Base-by-base conservation (phyloP, 176 grass and related monocot species). In the Puya raimondii region DNA sequence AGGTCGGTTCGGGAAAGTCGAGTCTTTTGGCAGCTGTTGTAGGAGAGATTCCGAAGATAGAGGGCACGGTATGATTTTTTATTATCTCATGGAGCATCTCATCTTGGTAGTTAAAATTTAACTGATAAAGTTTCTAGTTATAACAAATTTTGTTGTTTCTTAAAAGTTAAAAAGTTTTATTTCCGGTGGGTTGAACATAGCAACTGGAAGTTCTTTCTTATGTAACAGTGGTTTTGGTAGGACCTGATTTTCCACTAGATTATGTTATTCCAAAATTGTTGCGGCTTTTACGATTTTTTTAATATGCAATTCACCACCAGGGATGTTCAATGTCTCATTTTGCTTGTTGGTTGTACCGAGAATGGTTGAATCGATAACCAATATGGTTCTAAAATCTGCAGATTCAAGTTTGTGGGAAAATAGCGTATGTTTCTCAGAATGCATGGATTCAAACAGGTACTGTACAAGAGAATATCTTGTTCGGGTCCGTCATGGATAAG, bases 361-460 rank as follows among this genome's bases (percentile, higher is more conserved):
- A 20, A 1, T 56, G 13, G 51, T 63, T 21, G 17, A 64, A 66
- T 73, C 10, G 66, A 26, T 65, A n/a, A 33, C 57, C 58, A 58
- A 23, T 74, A 49, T 80, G 73, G 11, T 53, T 50, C 47, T 14
- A 48, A 50, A 50, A 66, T 48, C 70, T 81, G 64, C 74, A 97
- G 93, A 88, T 92, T 73, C 81, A 92, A 75, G 93, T 88, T 72
- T 84, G 33, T 47, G 93, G 89, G 65, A 88, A 81, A 69, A 79
- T 78, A 76, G 89, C 89, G 20, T 93, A 90, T 77, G 94, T 97
- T 70, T 87, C 89, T 72, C 94, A 92, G 82, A 88, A 69, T 83
- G 89, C 93, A 72, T 92, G 89, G 89, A 97, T 97, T 77, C 93
- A 97, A 84, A 85, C 86, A 20, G 93, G 93, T 64, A 90, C 76